Base-by-base conservation (phyloP, 1,284 basidiomycete genomes). In the Puccinia triticina region DNA sequence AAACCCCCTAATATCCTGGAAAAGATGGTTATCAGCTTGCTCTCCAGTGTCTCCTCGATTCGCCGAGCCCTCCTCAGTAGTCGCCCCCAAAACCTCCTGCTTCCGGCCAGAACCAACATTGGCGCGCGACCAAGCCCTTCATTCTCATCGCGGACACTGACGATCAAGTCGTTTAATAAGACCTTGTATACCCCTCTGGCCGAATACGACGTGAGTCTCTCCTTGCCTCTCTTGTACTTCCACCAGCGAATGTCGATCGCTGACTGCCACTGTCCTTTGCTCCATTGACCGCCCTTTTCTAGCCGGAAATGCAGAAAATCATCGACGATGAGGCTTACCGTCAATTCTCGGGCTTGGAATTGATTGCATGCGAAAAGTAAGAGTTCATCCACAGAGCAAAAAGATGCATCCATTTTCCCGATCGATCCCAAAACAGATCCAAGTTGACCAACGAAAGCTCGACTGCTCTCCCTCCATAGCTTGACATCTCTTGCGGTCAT, bases 341-440 rank as follows among this genome's bases (percentile, higher is more conserved):
- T 86, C 96, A 98, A 90, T 98, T 94, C 89, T 94, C 94, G 78
- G 97, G 97, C 84, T 92, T 99, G 84, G 97, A 99, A 89, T 92
- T 96, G 87, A 96, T 96, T 86, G 94, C 94, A 73, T 96, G 94
- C 82, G 94, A 96, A 91, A 93, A 89, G 82, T 77, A 32, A 40
- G 21, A n/a, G n/a, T n/a, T 14, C 10, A 26, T 53, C 21, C 29
- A 1, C 5, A 29, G n/a, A 53, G 34, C 61, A 14, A 26, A 29
- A n/a, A n/a, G n/a, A n/a, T n/a, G n/a, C n/a, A n/a, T n/a, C n/a
- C n/a, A n/a, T n/a, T n/a, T n/a, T 83, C 29, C 59, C 53, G 3
- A 78, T n/a, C 40, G 8, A 40, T 7, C 34, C 67, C 82, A 84
- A 86, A 76, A 85, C 86, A 83, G 84, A 84, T n/a, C n/a, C n/a